These are phyloP conservation scores for Glutinoglossum americanum DNA, from an alignment of 495 filamentous ascomycete species.

Conservation along the genomic window DNA sequence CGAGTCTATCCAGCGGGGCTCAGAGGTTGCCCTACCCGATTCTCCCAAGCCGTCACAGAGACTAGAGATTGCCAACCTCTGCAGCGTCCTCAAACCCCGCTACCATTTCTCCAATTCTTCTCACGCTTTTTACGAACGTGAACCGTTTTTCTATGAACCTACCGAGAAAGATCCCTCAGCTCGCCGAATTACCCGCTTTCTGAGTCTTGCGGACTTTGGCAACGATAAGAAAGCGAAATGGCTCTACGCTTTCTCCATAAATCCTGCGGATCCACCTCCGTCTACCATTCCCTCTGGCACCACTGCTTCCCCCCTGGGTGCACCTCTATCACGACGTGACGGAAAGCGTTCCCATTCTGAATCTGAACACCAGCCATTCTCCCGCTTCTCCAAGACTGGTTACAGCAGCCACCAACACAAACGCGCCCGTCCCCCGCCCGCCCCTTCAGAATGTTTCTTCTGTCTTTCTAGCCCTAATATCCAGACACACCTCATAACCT, in stretches of 20 bases:
- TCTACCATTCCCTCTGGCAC: slow-evolving; percentile 38
- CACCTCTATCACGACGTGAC: slow-evolving; percentile 25
- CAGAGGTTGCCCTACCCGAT: slow-evolving; percentile 31
- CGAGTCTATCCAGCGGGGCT: slow-evolving; percentile 36
- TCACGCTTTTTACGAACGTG: slow-evolving; percentile 61
- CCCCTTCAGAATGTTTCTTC: slow-evolving; percentile 76
- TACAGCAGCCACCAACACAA: slow-evolving; percentile 20
- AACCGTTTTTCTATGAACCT: slow-evolving; percentile 67
- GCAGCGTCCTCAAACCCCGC: slow-evolving; percentile 50
- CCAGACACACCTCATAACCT: slow-evolving; percentile 70
- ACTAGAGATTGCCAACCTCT: slow-evolving; percentile 43
- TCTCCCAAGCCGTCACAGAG: slow-evolving; percentile 22
- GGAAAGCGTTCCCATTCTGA: slow-evolving; percentile 31
- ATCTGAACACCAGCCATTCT: slow-evolving; percentile 30
- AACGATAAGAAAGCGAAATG: slow-evolving; percentile 59
- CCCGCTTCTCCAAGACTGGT: slow-evolving; percentile 32
- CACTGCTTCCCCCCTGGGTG: slow-evolving; percentile 46
- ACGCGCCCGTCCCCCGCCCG: slow-evolving; percentile 37
- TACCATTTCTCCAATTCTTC: slow-evolving; percentile 68
- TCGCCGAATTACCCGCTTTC: slow-evolving; percentile 57
- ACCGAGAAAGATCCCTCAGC: slow-evolving; percentile 27
- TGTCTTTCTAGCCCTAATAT: slow-evolving; percentile 69
- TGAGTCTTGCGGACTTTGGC: slow-evolving; percentile 58
- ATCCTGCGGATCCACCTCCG: slow-evolving; percentile 34
- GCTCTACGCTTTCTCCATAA: slow-evolving; percentile 72